Evolutionary conservation across 768 basidiomycete genomes (phyloP).

Genomic region (Psilocybe tampanensis): DNA sequence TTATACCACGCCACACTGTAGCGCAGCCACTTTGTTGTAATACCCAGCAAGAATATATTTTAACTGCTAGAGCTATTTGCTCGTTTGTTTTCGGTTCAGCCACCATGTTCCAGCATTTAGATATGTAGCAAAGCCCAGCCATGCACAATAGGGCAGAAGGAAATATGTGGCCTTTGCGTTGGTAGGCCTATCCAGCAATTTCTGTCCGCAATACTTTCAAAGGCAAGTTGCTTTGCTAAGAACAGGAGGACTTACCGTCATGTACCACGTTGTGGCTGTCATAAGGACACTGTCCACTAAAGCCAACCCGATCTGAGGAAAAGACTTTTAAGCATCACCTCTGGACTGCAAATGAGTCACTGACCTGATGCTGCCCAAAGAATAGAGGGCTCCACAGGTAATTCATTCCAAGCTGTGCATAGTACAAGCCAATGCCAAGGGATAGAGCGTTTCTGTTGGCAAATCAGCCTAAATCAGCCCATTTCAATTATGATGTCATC

Average conservation of each 20-base stretch:
- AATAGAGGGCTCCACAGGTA: slow-evolving; percentile 66
- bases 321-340: neutral
- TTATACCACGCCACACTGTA: too few species aligned
- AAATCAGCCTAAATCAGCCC: neutral
- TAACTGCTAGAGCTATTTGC: slow-evolving; percentile 4
- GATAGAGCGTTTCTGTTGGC: slow-evolving; percentile 40
- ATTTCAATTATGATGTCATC: neutral
- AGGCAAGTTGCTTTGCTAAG: neutral
- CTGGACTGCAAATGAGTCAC: slow-evolving; percentile 1
- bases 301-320: slow-evolving; percentile 49
- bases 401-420: slow-evolving; percentile 61
- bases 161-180: slow-evolving; percentile 53
- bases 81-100: slow-evolving; percentile 37
- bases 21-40: neutral
- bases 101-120: slow-evolving; percentile 69
- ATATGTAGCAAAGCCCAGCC: slow-evolving; percentile 68
- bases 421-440: slow-evolving; percentile 58
- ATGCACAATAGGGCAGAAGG: slow-evolving; percentile 66
- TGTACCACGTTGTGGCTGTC: slow-evolving; percentile 55
- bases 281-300: slow-evolving; percentile 55
- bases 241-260: slow-evolving; percentile 50
- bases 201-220: slow-evolving; percentile 30
- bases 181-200: slow-evolving; percentile 50
- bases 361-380: slow-evolving; percentile 52
- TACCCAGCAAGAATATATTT: neutral